phyloP scores from a whole-genome alignment of 2,329 filamentous ascomycete species.

The Colletotrichum sp. region DNA sequence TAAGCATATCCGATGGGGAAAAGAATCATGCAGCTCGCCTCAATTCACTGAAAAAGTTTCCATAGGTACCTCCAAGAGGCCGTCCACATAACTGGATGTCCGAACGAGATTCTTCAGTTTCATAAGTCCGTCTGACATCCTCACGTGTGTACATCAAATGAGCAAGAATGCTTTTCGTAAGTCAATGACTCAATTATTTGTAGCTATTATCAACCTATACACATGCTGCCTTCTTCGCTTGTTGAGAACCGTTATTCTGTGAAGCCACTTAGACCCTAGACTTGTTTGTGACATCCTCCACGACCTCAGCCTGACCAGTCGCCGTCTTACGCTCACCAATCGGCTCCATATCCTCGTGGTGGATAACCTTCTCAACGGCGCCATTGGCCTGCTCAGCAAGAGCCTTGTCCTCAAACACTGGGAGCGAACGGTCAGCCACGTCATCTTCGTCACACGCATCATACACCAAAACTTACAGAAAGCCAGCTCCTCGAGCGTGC shows the following conservation, averaged over 20 bases:
- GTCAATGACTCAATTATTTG: background rate
- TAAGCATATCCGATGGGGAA: background rate
- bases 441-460: fast-evolving
- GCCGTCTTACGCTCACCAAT: background rate
- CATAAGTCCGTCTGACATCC: background rate
- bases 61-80: background rate
- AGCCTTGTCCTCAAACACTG: constrained; percentile 35
- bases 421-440: background rate
- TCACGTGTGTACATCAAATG: background rate
- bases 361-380: constrained; percentile 33
- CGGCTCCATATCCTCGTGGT: constrained; percentile 22
- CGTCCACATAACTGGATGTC: background rate
- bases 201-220: background rate
- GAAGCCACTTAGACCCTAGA: background rate
- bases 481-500: constrained; percentile 69
- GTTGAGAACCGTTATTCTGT: background rate
- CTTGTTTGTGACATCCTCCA: constrained; percentile 1
- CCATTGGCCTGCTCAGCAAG: constrained; percentile 29
- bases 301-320: background rate
- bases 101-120: background rate
- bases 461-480: constrained; percentile 11
- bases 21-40: background rate
- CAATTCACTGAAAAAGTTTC: background rate
- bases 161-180: background rate
- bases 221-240: background rate